Base-by-base conservation (phyloP, 805 yeast genomes). In the Wickerhamiella dianesei region DNA sequence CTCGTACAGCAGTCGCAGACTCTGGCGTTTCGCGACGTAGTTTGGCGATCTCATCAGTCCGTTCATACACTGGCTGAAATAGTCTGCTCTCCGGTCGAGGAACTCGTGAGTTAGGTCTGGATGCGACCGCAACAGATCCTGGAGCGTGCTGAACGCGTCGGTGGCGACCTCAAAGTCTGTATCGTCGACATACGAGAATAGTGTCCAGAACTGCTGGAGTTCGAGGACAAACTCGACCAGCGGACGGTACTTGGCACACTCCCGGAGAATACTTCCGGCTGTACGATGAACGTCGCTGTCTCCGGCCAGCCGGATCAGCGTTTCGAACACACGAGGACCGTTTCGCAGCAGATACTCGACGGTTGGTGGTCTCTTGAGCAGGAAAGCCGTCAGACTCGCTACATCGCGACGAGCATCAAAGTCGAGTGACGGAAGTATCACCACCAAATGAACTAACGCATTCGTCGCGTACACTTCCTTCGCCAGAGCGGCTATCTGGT, bases 21-120 rank as follows among this genome's bases (percentile, higher is more conserved):
- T 79, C 64, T 89, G 97, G 52, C 98, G 76, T 60, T 87, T 86
- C 2, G 94, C 86, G 25, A 92, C 96, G 63, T 92, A 92, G 63
- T 83, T 87, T 14, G 78, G 75, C 41, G 85, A 80, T 41, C 77
- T 75, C 50, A 92, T 79, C 49, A 89, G 66, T 46, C 71, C 71
- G 61, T 85, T 87, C 54, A 86, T 80, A 51, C 69, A 66, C 32
- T 62, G 59, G 18, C 79, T 79, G 62, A 92, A 85, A 32, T 59
- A 60, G 3, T 70, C 75, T 45, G 77, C 68, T 59, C 85, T 76
- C 2, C 58, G 60, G 18, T 62, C 68, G 54, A 89, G 73, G 64
- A 89, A 89, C 46, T 77, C 85, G 3, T 82, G 67, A 0, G 82
- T 85, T 21, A 80, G 61, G 52, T 73, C 74, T 52, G 80, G 79